A percentile compares a stretch with the other conserved stretches of the same genome.
These are phyloP conservation scores for Microbotryum silenes-acaulis DNA, from an alignment of 1,284 basidiomycete genomes.

Conservation along the genomic window DNA sequence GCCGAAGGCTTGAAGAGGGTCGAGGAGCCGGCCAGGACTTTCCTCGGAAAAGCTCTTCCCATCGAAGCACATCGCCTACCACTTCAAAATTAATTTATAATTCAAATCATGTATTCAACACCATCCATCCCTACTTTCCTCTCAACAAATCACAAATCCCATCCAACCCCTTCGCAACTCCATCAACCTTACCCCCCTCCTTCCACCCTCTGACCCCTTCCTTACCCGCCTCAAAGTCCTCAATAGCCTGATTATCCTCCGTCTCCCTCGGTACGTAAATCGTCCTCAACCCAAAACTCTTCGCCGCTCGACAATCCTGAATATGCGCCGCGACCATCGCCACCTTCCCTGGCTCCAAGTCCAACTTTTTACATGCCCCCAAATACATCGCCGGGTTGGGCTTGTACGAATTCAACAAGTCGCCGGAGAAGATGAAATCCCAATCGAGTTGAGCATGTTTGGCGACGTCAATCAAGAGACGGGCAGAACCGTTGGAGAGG, in stretches of 20 bases:
- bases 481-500: constrained; percentile 31
- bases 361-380: constrained; percentile 31
- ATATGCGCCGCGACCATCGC: constrained; percentile 40
- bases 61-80: neutral
- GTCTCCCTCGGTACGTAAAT: constrained; percentile 39
- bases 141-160: neutral
- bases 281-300: constrained; percentile 35
- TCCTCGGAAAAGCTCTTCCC: neutral
- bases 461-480: constrained; percentile 32
- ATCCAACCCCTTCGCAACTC: constrained; percentile 2
- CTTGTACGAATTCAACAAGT: constrained; percentile 38
- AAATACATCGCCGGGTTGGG: constrained; percentile 38
- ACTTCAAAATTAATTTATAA: neutral
- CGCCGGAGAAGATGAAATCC: constrained; percentile 35
- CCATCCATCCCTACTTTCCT: neutral
- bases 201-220: constrained; percentile 2
- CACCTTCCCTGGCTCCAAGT: constrained; percentile 31
- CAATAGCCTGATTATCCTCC: constrained; percentile 30
- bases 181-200: constrained; percentile 21
- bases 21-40: neutral
- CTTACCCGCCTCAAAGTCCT: constrained; percentile 1
- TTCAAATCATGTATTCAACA: neutral
- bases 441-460: constrained; percentile 35
- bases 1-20: neutral
- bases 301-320: constrained; percentile 38